Evolutionary conservation across 2,329 filamentous ascomycete species (phyloP).

Genomic region (Monilinia laxa): DNA sequence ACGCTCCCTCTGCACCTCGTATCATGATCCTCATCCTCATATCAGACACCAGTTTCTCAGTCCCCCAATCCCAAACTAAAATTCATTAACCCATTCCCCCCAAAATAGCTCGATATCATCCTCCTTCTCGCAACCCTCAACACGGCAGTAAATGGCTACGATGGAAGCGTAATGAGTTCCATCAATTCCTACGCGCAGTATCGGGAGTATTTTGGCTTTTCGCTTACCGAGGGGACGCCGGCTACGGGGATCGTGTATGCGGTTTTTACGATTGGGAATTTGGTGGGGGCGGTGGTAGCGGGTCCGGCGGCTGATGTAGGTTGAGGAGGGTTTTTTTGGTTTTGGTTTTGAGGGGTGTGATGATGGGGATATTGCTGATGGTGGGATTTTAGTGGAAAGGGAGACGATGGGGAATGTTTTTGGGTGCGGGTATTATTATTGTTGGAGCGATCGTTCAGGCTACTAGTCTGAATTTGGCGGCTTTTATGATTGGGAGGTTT

Average conservation of each 20-base stretch:
- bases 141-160: constrained; percentile 45
- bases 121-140: constrained; percentile 30
- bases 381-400: constrained; percentile 14
- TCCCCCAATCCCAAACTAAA: neutral
- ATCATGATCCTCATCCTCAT: too few species aligned
- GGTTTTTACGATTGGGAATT: constrained; percentile 22
- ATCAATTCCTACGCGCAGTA: constrained; percentile 50
- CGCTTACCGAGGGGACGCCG: constrained; percentile 26
- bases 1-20: neutral
- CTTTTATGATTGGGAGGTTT: constrained; percentile 53
- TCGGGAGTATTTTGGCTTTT: constrained; percentile 28
- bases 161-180: constrained; percentile 50
- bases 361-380: neutral
- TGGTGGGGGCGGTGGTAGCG: constrained; percentile 17
- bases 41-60: neutral
- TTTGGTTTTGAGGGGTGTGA: neutral
- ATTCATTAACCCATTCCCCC: neutral
- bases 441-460: constrained; percentile 32
- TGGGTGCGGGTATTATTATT: constrained; percentile 28
- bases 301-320: constrained; percentile 21
- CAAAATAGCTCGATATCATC: constrained; percentile 23
- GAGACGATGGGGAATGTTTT: constrained; percentile 29
- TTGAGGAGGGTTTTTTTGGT: neutral
- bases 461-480: constrained; percentile 36
- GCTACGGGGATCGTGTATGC: constrained; percentile 31